Conservation (phyloP, 306 rosid species). For the Parietaria judaica region DNA sequence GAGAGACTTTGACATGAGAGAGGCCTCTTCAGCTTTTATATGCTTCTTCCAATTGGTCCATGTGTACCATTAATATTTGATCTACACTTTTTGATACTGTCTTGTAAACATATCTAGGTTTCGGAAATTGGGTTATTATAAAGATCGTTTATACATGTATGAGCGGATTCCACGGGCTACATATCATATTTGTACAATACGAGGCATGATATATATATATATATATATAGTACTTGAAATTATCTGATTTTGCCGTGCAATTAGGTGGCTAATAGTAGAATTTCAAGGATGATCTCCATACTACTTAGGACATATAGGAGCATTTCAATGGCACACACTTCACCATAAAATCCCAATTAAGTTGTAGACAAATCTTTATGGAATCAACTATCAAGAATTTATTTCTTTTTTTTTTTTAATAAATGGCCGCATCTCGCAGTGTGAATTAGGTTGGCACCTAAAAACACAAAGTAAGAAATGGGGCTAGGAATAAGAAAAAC, state of each 20-base stretch:
- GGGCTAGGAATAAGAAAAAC: too few relatives aligned
- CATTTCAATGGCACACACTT: too few relatives aligned
- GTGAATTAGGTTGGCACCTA: too few relatives aligned
- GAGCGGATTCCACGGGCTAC: slow-evolving; percentile 3
- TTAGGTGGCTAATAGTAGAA: not conserved
- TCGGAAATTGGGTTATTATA: not conserved
- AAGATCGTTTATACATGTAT: slow-evolving; percentile 7
- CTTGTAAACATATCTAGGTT: not conserved
- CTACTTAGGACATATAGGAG: too few relatives aligned
- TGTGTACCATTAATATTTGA: not conserved
- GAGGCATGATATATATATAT: not conserved
- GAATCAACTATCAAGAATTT: not conserved
- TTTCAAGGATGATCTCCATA: slow-evolving; percentile 2
- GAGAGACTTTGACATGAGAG: slow-evolving; percentile 14
- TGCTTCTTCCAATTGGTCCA: not conserved
- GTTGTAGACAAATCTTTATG: not conserved
- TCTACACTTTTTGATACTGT: not conserved
- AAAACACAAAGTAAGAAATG: too few relatives aligned
- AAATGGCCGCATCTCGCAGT: too few relatives aligned
- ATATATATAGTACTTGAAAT: not conserved
- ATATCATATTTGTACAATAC: not conserved
- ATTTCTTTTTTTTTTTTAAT: not conserved
- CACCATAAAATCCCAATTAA: too few relatives aligned
- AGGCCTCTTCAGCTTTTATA: slow-evolving; percentile 26
- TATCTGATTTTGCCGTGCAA: too few relatives aligned